A percentile compares a stretch with the other conserved stretches of the same genome.
These are phyloP conservation scores for Cajanus cajan DNA, from an alignment of 306 rosid genomes.

Conservation along the genomic window DNA sequence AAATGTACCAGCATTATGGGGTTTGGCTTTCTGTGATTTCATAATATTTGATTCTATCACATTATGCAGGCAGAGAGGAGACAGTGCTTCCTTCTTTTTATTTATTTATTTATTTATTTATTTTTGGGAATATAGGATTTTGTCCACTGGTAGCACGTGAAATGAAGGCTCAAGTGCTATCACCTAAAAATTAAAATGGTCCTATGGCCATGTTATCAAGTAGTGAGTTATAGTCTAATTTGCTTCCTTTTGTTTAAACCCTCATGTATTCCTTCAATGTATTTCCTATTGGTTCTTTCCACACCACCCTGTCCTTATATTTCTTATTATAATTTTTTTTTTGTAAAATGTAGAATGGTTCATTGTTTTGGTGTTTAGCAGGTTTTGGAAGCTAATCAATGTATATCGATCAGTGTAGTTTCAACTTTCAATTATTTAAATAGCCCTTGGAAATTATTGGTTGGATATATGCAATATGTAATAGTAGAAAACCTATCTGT, in stretches of 20 bases:
- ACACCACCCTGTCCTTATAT: neutral
- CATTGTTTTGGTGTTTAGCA: slow-evolving; percentile 22
- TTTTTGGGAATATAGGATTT: neutral
- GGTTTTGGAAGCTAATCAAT: slow-evolving; percentile 17
- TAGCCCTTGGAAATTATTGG: neutral
- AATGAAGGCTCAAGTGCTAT: slow-evolving; percentile 18
- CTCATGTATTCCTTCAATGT: neutral
- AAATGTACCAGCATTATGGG: neutral
- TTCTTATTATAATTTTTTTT: neutral
- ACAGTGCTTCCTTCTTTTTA: neutral
- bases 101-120: too few relatives aligned
- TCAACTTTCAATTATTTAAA: neutral
- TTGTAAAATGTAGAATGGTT: neutral
- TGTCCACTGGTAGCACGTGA: slow-evolving; percentile 10
- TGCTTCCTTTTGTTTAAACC: neutral
- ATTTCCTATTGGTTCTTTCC: neutral
- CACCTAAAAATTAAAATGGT: neutral
- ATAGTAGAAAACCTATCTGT: neutral
- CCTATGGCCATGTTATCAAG: neutral
- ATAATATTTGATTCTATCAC: neutral
- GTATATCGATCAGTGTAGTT: slow-evolving; percentile 13
- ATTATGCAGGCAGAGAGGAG: slow-evolving; percentile 32
- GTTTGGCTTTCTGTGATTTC: neutral
- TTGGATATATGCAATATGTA: neutral
- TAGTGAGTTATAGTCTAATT: neutral